These are phyloP conservation scores for Saitozyma sp. DNA, from an alignment of 768 basidiomycete species.

Conservation along the genomic window DNA sequence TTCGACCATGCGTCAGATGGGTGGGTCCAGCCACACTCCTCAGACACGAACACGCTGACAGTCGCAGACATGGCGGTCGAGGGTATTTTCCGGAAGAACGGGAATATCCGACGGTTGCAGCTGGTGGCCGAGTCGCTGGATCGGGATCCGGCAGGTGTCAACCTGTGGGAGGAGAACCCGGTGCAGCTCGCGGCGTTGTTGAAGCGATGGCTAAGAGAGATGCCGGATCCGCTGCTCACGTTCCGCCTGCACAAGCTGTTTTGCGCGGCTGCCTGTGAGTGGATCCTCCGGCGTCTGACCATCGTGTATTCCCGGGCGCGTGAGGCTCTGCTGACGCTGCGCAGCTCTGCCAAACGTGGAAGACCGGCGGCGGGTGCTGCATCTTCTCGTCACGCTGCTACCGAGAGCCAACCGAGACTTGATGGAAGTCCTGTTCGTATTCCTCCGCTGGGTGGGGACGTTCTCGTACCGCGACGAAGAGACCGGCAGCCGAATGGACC, in stretches of 20 bases:
- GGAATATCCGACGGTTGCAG: constrained; percentile 89
- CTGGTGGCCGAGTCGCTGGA: constrained; percentile 90
- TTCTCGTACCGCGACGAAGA: constrained; percentile 97
- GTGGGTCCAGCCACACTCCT: constrained; percentile 57
- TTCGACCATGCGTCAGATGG: constrained; percentile 99
- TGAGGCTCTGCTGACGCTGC: not conserved
- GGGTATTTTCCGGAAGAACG: constrained; percentile 97
- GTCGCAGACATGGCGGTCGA: constrained; percentile 92
- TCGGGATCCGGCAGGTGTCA: constrained; percentile 87
- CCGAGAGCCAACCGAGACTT: constrained; percentile 95
- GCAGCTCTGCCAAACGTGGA: constrained; percentile 69
- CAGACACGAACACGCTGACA: not conserved
- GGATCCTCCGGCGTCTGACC: not conserved
- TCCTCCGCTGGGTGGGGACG: constrained; percentile 98
- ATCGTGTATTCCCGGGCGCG: too few relatives aligned
- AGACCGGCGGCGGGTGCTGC: constrained; percentile 79
- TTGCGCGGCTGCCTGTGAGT: constrained; percentile 82
- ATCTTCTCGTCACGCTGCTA: constrained; percentile 78
- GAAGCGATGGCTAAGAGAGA: constrained; percentile 93
- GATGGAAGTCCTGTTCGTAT: constrained; percentile 95
- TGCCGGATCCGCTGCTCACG: constrained; percentile 94
- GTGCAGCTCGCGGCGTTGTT: constrained; percentile 94
- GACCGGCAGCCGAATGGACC: constrained; percentile 98
- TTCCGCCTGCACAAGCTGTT: constrained; percentile 88
- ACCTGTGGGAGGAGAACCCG: constrained; percentile 89